Conservation (phyloP, 176 grass and related monocot genomes). For the Typha latifolia region DNA sequence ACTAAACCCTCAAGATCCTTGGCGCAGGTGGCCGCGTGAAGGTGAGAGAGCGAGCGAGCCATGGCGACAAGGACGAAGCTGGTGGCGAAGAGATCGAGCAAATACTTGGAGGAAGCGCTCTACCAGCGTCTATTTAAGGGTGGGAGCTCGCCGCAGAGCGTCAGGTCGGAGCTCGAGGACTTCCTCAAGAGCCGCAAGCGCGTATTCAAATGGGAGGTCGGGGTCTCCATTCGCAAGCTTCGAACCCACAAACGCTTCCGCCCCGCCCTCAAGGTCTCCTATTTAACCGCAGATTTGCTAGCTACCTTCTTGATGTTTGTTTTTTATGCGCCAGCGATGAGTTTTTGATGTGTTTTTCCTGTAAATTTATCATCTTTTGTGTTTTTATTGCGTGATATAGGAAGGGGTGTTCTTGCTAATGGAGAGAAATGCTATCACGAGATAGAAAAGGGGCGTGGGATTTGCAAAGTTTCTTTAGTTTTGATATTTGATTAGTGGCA, state of each 20-base stretch:
- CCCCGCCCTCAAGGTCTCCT: constrained; percentile 57
- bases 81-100: constrained; percentile 53
- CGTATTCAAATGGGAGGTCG: constrained; percentile 96
- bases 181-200: constrained; percentile 87
- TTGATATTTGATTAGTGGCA: too few species aligned
- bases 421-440: too few species aligned
- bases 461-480: too few species aligned
- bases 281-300: constrained; percentile 1
- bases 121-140: constrained; percentile 64
- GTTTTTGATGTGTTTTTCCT: not conserved
- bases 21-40: not conserved
- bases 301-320: not conserved
- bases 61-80: constrained; percentile 65
- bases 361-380: too few species aligned
- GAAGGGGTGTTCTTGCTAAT: too few species aligned
- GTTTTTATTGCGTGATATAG: too few species aligned
- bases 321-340: not conserved
- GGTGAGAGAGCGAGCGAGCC: not conserved
- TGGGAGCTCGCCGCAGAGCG: constrained; percentile 52
- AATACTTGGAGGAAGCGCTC: constrained; percentile 74
- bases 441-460: too few species aligned
- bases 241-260: constrained; percentile 44
- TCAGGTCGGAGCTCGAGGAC: constrained; percentile 59
- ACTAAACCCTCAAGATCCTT: not conserved
- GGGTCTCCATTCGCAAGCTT: constrained; percentile 63